Evolutionary conservation across 2,329 filamentous ascomycete species (phyloP).

Genomic region (Chaetomium sp.): DNA sequence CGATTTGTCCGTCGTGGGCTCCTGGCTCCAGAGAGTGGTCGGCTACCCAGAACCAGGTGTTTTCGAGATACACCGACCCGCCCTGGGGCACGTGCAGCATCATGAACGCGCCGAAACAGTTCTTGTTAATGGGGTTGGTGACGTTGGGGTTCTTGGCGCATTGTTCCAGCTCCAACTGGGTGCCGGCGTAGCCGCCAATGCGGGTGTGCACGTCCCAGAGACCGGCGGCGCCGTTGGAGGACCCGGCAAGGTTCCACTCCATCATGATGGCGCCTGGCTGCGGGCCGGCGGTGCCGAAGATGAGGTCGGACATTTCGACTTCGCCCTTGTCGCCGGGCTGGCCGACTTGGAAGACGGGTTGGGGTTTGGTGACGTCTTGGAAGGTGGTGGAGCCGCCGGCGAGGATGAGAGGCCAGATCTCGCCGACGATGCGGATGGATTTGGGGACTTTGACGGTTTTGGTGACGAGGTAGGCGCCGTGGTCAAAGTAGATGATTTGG

Average conservation of each 20-base stretch:
- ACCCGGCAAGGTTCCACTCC: constrained; percentile 78
- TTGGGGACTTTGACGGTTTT: constrained; percentile 67
- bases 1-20: constrained; percentile 61
- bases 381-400: constrained; percentile 67
- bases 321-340: constrained; percentile 66
- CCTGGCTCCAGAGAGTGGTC: constrained; percentile 79
- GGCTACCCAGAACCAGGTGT: constrained; percentile 83
- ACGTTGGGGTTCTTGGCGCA: constrained; percentile 70
- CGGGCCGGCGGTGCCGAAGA: constrained; percentile 77
- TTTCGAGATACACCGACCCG: constrained; percentile 74
- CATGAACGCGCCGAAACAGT: constrained; percentile 70
- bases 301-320: constrained; percentile 82
- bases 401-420: constrained; percentile 87
- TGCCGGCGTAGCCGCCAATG: constrained; percentile 80
- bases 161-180: constrained; percentile 69
- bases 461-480: constrained; percentile 65
- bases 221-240: constrained; percentile 61
- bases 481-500: constrained; percentile 67
- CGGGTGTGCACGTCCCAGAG: constrained; percentile 98
- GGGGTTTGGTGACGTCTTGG: constrained; percentile 65
- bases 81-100: constrained; percentile 58
- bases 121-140: constrained; percentile 53
- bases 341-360: constrained; percentile 81
- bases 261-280: constrained; percentile 84
- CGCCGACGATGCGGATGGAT: constrained; percentile 80